These are phyloP conservation scores for Russula ochroleuca DNA, from an alignment of 768 basidiomycete genomes.

Conservation along the genomic window DNA sequence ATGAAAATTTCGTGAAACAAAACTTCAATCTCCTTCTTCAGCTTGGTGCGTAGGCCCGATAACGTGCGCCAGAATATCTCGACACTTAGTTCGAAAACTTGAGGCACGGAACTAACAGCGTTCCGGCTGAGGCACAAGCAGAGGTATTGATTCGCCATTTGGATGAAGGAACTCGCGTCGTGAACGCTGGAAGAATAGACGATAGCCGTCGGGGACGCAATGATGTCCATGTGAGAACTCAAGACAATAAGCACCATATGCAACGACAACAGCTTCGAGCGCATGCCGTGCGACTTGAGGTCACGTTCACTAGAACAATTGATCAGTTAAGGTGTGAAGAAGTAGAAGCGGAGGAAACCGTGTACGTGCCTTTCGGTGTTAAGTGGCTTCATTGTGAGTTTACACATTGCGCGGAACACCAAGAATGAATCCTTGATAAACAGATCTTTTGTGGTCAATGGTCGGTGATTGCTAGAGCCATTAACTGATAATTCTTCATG, in stretches of 20 bases:
- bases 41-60: conserved; percentile 89
- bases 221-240: conserved; percentile 84
- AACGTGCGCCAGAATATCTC: conserved; percentile 98
- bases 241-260: conserved; percentile 91
- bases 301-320: conserved; percentile 74
- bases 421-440: conserved; percentile 98
- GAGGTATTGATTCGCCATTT: conserved; percentile 94
- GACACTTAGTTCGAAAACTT: conserved; percentile 96
- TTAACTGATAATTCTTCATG: conserved; percentile 22
- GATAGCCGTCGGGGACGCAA: conserved; percentile 83
- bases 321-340: conserved; percentile 22
- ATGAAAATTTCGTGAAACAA: conserved; percentile 98
- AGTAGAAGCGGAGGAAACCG: neutral
- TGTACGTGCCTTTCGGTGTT: conserved; percentile 78
- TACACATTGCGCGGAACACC: conserved; percentile 95
- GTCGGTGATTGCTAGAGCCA: conserved; percentile 34
- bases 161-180: conserved; percentile 85
- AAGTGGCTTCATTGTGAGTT: conserved; percentile 95
- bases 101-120: conserved; percentile 90
- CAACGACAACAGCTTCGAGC: conserved; percentile 90
- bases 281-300: conserved; percentile 93
- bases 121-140: conserved; percentile 91
- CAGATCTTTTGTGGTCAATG: conserved; percentile 74
- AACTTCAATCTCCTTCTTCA: conserved; percentile 99
- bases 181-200: conserved; percentile 87